Conservation (phyloP, 1,284 basidiomycete species). For the Leccinum huronense region DNA sequence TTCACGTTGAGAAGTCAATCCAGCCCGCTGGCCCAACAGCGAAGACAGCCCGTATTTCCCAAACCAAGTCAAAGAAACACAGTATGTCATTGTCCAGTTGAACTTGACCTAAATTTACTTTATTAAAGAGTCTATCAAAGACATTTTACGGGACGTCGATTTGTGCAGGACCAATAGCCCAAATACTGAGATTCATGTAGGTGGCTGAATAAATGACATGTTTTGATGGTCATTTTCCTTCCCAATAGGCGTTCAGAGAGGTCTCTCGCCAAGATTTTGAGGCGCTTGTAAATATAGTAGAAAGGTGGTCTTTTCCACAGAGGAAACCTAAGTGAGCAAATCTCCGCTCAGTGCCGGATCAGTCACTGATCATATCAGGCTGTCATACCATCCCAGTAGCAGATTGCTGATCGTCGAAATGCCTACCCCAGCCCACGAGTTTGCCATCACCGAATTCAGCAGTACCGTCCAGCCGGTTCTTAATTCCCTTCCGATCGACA, state of each 20-base stretch:
- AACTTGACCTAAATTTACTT: background rate
- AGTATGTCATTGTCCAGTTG: background rate
- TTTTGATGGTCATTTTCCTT: background rate
- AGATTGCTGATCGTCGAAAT: background rate
- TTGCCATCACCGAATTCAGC: background rate
- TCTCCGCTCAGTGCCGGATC: background rate
- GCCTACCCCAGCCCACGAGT: background rate
- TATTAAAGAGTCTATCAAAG: background rate
- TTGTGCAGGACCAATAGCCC: background rate
- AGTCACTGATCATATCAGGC: background rate
- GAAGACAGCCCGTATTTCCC: background rate
- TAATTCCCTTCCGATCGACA: background rate
- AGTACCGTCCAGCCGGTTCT: background rate
- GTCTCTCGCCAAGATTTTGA: background rate
- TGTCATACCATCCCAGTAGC: background rate
- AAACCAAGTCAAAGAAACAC: background rate
- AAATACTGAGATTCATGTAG: background rate
- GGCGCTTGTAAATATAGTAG: background rate
- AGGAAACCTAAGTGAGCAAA: background rate
- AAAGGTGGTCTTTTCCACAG: background rate
- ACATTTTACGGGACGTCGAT: background rate
- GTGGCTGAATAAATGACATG: background rate
- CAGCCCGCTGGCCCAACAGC: background rate
- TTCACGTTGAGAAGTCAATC: background rate
- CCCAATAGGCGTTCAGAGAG: background rate